Evolutionary conservation across 352 stramenopile genomes (phyloP), one percentile per base, ranked within the genome.

Genomic region (Globisporangium takayamanum): DNA sequence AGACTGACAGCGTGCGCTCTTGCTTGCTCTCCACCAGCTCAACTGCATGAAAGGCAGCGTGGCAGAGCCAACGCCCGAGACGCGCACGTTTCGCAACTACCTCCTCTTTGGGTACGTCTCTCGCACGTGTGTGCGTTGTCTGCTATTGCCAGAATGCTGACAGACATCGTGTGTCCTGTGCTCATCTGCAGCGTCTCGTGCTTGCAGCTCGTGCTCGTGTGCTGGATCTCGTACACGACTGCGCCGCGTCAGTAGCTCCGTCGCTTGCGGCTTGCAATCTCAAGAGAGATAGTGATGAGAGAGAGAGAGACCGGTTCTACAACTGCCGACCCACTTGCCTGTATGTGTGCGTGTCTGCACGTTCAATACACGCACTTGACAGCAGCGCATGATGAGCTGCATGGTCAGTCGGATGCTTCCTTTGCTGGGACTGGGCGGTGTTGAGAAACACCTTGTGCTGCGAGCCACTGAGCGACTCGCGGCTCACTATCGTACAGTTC

Each of bases 41-140:
- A 91, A 94, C 57, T 92, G 85, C 68, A 89, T 94, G 80, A 94
- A 94, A 69, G 85, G 83, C 41, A 90, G 74, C 53, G 83, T 90
- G 20, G 66, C 79, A 2, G 85, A 94, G 54, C 82, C 85, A 37
- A 87, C 71, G 30, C 57, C 71, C 20, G 85, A 92, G 57, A 89
- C 76, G 39, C 82, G 85, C 37, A 59, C 87, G 26, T 92, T 92
- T 65, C 69, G 85, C n/a, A 94, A 92, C 71, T 94, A 94, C 57
- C 50, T 89, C 54, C 80, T 94, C 30, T 91, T 94, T 37, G 80
- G 82, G 84, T 94, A 66, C 62, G 76, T 64, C 25, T 22, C n/a
- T 36, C 26, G 33, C 44, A 16, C 6, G 8, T 49, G 41, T 18
- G 15, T 42, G 39, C 41, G 41, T 22, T 14, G 14, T 47, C 15